Evolutionary conservation across 1,284 basidiomycete genomes (phyloP).

Genomic region (Ustilago hordei): DNA sequence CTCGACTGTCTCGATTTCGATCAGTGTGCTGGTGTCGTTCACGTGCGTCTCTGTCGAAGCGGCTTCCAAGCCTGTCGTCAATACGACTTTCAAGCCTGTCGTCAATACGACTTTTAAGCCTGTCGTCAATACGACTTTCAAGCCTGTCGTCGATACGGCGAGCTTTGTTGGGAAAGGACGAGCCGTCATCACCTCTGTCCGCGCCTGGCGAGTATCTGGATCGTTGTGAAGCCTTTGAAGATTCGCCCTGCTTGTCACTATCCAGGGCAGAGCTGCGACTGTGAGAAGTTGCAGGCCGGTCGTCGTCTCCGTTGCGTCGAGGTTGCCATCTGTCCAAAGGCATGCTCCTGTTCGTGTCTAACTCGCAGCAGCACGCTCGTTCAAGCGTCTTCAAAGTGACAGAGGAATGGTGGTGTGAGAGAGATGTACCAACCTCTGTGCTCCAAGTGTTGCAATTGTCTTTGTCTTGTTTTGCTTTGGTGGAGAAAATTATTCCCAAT

Average conservation of each 20-base stretch:
- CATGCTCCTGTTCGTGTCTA: conserved; percentile 10
- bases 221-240: conserved; percentile 17
- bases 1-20: conserved; percentile 4
- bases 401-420: conserved; percentile 1
- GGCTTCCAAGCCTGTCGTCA: not conserved
- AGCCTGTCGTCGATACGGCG: conserved; percentile 29
- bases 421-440: not conserved
- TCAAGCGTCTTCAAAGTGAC: not conserved
- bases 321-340: conserved; percentile 40
- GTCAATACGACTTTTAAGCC: conserved; percentile 27
- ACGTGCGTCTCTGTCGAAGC: not conserved
- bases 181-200: conserved; percentile 17
- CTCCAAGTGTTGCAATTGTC: conserved; percentile 10
- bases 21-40: not conserved
- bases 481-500: conserved; percentile 23
- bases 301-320: conserved; percentile 24
- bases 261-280: conserved; percentile 10
- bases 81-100: conserved; percentile 3
- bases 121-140: not conserved
- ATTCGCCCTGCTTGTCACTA: conserved; percentile 7
- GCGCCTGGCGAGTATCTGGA: conserved; percentile 6
- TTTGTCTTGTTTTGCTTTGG: conserved; percentile 2
- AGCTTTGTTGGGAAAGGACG: conserved; percentile 31
- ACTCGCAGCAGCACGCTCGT: not conserved
- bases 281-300: not conserved